Conservation (phyloP, 768 basidiomycete genomes). For the Mycena latifolia region DNA sequence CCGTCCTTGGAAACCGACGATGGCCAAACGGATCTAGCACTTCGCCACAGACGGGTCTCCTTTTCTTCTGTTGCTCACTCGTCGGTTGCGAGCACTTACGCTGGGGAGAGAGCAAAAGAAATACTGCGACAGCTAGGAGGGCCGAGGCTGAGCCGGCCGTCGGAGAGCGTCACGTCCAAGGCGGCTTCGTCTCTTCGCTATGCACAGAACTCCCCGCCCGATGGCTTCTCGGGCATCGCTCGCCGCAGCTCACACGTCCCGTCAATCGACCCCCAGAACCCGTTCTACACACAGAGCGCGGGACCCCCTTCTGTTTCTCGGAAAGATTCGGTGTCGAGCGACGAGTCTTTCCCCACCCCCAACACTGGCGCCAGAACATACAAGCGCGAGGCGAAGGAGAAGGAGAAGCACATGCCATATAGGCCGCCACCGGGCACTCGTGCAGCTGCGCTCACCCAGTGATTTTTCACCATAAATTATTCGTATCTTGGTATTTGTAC, state of each 20-base stretch:
- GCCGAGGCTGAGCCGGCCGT: conserved; percentile 9
- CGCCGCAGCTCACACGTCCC: conserved; percentile 11
- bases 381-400: conserved; percentile 13
- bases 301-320: conserved; percentile 10
- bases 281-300: conserved; percentile 10
- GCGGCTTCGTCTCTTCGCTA: conserved; percentile 6
- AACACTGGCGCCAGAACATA: conserved; percentile 13
- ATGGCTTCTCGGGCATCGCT: conserved; percentile 2
- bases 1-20: conserved; percentile 21
- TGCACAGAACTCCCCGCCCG: conserved; percentile 14
- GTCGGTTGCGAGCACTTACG: background rate
- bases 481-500: no score
- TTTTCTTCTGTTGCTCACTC: conserved; percentile 12
- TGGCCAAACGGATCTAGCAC: conserved; percentile 12
- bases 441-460: conserved; percentile 1
- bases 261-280: conserved; percentile 7
- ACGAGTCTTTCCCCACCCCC: conserved; percentile 19
- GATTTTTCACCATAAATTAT: background rate
- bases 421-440: conserved; percentile 22
- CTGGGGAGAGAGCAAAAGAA: background rate
- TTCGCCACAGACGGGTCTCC: conserved; percentile 8
- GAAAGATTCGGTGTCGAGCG: conserved; percentile 17
- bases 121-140: background rate
- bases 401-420: conserved; percentile 27
- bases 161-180: conserved; percentile 16